phyloP scores from a whole-genome alignment of 306 rosid genomes.

The Boehmeria nivea region DNA sequence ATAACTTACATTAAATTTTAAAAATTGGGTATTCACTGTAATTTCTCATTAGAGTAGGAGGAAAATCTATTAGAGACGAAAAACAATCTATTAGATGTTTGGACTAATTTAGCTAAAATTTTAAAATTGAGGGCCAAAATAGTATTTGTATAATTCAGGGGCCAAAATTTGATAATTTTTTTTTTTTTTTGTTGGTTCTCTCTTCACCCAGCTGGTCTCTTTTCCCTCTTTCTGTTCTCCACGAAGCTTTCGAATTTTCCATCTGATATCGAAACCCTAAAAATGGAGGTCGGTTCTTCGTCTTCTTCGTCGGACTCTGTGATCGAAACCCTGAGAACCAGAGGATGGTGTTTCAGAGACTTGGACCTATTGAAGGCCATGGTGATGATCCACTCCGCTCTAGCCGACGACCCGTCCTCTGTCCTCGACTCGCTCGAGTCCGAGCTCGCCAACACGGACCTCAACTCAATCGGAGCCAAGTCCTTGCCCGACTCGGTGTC shows the following conservation, averaged over 20 bases:
- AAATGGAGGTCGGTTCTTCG: slow-evolving; percentile 31
- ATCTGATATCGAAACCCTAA: background rate
- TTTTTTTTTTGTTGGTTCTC: too few species aligned
- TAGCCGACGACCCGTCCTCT: slow-evolving; percentile 36
- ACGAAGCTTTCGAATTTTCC: background rate
- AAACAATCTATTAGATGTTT: too few species aligned
- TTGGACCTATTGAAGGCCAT: slow-evolving; percentile 40
- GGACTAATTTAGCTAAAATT: too few species aligned
- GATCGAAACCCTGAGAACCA: slow-evolving; percentile 40
- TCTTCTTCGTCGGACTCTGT: slow-evolving; percentile 14
- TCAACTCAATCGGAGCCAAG: slow-evolving; percentile 51
- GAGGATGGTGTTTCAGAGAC: slow-evolving; percentile 69
- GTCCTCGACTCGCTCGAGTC: slow-evolving; percentile 43
- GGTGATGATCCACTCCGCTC: slow-evolving; percentile 41
- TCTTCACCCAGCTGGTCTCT: too few species aligned
- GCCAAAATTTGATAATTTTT: too few species aligned
- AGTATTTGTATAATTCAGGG: too few species aligned
- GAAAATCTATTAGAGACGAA: too few species aligned
- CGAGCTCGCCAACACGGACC: slow-evolving; percentile 68
- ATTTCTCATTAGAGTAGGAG: too few species aligned
- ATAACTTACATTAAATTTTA: too few species aligned
- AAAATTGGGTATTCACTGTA: too few species aligned
- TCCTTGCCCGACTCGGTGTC: slow-evolving; percentile 58
- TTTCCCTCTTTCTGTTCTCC: background rate
- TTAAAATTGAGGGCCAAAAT: too few species aligned